Evolutionary conservation across 768 basidiomycete species (phyloP), one percentile per base, ranked within the genome.

Genomic region (Termitomyces bulborhizus): DNA sequence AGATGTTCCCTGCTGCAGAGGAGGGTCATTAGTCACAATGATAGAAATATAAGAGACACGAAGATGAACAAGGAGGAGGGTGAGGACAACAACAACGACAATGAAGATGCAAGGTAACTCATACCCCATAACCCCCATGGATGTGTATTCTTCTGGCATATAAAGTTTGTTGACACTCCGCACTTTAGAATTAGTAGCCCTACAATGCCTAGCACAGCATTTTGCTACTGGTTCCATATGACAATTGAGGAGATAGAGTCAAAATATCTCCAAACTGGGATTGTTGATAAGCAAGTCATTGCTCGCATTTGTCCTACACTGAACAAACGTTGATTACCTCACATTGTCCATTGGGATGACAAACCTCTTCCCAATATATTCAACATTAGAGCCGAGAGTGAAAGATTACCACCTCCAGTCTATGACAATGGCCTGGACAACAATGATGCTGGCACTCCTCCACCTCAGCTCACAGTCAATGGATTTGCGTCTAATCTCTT

Each of bases 101-200:
- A 42, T 52, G 31, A 53, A 48, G 26, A 32, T 12, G 6, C 41
- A 3, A 21, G 32, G n/a, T 4, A n/a, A 15, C 44, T 18, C 1
- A 18, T 47, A 2, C 49, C 59, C 0, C 60, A 60, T 42, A 53
- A 48, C 13, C 54, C 57, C 1, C 36, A 54, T 18, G 59, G 60
- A 5, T 51, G 43, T 11, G 29, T 64, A 3, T 62, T 64, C 41
- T 51, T 64, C 31, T 15, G 51, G 0, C 50, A 39, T 0, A 48
- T 58, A 3, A 39, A 41, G 43, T n/a, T 56, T 4, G 18, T 13
- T 5, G 27, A 52, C 15, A 37, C 48, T 7, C 51, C 53, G 16
- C 43, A 32, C 13, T 46, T 57, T 4, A 31, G 57, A 16, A 6
- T 32, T 39, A 46, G 53, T 32, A 53, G 51, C 4, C 46, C 45